These are phyloP conservation scores for Amanita inopinata DNA, from an alignment of 768 basidiomycete genomes.

Conservation along the genomic window DNA sequence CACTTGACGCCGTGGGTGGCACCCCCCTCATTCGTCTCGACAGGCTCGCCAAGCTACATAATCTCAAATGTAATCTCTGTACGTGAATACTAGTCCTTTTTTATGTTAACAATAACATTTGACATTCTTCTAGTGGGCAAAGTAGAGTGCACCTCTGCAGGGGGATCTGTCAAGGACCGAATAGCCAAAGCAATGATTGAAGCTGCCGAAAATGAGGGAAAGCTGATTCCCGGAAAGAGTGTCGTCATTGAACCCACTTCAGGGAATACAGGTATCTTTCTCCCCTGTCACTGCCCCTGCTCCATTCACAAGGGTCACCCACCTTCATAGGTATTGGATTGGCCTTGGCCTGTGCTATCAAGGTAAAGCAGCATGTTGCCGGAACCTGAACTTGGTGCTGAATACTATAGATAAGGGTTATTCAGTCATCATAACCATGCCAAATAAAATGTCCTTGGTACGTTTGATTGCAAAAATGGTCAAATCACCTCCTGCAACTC, in stretches of 20 bases:
- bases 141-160: slow-evolving; percentile 82
- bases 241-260: slow-evolving; percentile 94
- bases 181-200: slow-evolving; percentile 97
- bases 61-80: slow-evolving; percentile 86
- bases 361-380: slow-evolving; percentile 39
- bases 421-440: slow-evolving; percentile 82
- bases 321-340: slow-evolving; percentile 72
- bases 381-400: slow-evolving; percentile 33
- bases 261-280: slow-evolving; percentile 76
- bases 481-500: background rate
- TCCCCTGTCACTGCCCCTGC: background rate
- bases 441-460: slow-evolving; percentile 89
- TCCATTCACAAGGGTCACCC: background rate
- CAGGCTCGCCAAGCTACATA: slow-evolving; percentile 63
- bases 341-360: slow-evolving; percentile 88
- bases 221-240: slow-evolving; percentile 76
- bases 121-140: slow-evolving; percentile 57
- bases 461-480: slow-evolving; percentile 14
- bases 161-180: slow-evolving; percentile 92
- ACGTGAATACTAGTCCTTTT: slow-evolving; percentile 20
- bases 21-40: slow-evolving; percentile 87
- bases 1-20: slow-evolving; percentile 79
- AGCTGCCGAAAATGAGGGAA: slow-evolving; percentile 84
- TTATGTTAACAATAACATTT: background rate
- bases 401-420: slow-evolving; percentile 87